phyloP scores from a whole-genome alignment of 768 basidiomycete species.

The Porpolomopsis calyptriformis region DNA sequence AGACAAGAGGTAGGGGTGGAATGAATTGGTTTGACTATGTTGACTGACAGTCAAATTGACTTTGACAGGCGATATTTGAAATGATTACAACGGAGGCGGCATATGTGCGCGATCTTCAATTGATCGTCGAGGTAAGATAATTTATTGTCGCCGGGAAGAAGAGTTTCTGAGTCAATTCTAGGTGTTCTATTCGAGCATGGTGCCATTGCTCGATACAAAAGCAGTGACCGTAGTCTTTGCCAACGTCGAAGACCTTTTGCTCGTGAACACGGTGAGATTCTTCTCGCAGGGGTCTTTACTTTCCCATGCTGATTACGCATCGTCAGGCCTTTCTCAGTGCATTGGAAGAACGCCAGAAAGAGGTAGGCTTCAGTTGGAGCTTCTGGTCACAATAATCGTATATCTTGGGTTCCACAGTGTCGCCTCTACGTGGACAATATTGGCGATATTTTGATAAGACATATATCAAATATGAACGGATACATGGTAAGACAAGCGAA shows the following conservation, averaged over 20 bases:
- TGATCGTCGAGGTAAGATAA: slow-evolving; percentile 70
- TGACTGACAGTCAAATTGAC: neutral
- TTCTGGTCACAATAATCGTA: neutral
- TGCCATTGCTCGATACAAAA: slow-evolving; percentile 61
- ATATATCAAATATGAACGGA: slow-evolving; percentile 67
- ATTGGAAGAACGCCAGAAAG: slow-evolving; percentile 84
- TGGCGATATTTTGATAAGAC: slow-evolving; percentile 69
- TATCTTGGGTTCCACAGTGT: slow-evolving; percentile 25
- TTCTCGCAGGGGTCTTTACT: neutral
- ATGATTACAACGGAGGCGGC: slow-evolving; percentile 83
- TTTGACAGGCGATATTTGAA: slow-evolving; percentile 76
- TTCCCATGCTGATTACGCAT: neutral
- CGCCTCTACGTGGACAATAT: slow-evolving; percentile 85
- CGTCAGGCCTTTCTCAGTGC: slow-evolving; percentile 70
- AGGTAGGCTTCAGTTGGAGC: slow-evolving; percentile 17
- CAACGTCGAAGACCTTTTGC: slow-evolving; percentile 85
- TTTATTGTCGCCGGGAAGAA: neutral
- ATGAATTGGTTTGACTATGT: neutral
- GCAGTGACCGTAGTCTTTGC: slow-evolving; percentile 79
- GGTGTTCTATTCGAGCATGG: slow-evolving; percentile 79
- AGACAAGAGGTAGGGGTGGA: slow-evolving; percentile 66
- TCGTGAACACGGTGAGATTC: slow-evolving; percentile 71
- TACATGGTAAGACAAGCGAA: slow-evolving; percentile 51
- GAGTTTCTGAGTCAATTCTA: slow-evolving; percentile 20
- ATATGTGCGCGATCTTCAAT: slow-evolving; percentile 85